Conservation (phyloP, 176 grass and related monocot species). For the Oryza officinalis region DNA sequence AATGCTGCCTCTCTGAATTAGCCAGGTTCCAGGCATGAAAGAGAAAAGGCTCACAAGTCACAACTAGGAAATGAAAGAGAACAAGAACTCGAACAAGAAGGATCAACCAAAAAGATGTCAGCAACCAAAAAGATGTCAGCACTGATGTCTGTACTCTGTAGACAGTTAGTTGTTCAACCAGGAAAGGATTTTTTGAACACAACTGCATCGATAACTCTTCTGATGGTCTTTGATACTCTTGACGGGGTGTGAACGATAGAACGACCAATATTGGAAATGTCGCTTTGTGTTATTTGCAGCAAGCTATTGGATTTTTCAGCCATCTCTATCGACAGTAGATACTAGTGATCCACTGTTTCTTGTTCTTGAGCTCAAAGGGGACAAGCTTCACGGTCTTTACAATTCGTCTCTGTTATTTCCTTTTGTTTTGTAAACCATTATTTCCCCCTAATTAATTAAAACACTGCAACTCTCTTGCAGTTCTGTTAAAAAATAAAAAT, state of each 20-base stretch:
- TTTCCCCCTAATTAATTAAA: background rate
- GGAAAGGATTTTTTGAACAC: background rate
- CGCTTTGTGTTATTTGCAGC: background rate
- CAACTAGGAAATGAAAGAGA: background rate
- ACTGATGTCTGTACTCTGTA: background rate
- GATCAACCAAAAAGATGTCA: background rate
- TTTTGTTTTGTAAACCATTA: background rate
- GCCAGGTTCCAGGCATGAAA: background rate
- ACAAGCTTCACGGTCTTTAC: too few relatives aligned
- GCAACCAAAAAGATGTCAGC: background rate
- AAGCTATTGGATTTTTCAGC: background rate
- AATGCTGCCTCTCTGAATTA: background rate
- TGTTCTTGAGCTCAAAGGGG: background rate
- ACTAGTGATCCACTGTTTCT: background rate
- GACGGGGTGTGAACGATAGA: too few relatives aligned
- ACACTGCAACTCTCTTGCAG: background rate
- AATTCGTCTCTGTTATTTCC: too few relatives aligned
- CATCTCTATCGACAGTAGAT: background rate
- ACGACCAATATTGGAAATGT: background rate
- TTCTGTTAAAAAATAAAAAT: too few relatives aligned
- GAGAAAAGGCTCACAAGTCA: background rate
- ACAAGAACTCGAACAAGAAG: background rate
- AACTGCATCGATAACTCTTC: background rate
- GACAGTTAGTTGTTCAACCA: background rate
- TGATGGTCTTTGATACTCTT: background rate